Evolutionary conservation across 148 eudicot species (phyloP).

Genomic region (Cornus suecica): DNA sequence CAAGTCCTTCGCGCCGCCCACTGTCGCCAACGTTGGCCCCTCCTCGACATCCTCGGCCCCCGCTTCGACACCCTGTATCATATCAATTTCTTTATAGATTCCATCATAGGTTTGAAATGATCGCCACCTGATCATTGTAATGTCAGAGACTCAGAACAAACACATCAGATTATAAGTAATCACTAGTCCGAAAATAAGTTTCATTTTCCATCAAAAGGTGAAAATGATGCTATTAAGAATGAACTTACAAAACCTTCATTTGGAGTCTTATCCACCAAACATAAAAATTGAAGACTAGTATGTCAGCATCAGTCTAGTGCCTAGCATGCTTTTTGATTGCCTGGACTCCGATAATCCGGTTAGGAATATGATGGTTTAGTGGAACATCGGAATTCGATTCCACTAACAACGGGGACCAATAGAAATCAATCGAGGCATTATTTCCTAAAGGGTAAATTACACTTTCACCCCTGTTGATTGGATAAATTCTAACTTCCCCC

Average conservation of each 20-base stretch:
- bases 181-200: too few relatives aligned
- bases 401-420: conserved; percentile 86
- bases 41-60: too few relatives aligned
- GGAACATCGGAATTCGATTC: conserved; percentile 91
- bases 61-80: too few relatives aligned
- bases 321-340: conserved; percentile 81
- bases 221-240: too few relatives aligned
- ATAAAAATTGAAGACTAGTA: conserved; percentile 78
- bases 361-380: conserved; percentile 45
- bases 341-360: conserved; percentile 63
- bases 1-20: too few relatives aligned
- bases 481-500: too few relatives aligned
- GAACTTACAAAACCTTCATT: conserved; percentile 54
- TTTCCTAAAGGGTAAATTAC: too few relatives aligned
- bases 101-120: conserved; percentile 49
- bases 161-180: too few relatives aligned
- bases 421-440: conserved; percentile 83
- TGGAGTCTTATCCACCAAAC: conserved; percentile 80
- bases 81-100: conserved; percentile 60
- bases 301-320: conserved; percentile 80
- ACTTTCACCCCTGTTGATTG: too few relatives aligned
- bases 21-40: too few relatives aligned
- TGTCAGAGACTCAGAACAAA: not conserved
- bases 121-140: conserved; percentile 57
- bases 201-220: too few relatives aligned